Evolutionary conservation across 768 basidiomycete species (phyloP), one percentile per base, ranked within the genome.

Genomic region (Rhizopogon vinicolor): DNA sequence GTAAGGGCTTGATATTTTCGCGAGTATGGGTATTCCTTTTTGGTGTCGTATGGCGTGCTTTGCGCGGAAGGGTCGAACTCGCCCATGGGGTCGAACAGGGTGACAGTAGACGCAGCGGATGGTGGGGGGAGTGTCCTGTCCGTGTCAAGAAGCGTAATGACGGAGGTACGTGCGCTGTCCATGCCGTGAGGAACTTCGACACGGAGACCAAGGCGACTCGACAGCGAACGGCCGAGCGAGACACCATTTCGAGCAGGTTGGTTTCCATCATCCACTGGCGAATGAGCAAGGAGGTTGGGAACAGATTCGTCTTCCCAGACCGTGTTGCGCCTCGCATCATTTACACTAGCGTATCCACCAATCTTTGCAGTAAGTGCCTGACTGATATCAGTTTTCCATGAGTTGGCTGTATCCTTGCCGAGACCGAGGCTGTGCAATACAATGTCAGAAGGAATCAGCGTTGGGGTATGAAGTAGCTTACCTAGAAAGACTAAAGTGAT

Each of bases 401-500:
- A 74, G 44, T 82, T 79, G 10, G 79, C 58, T 16, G 79, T 80
- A 54, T 83, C 83, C 64, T 81, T 84, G 42, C 82, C 81, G 39
- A 89, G 80, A 58, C 82, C 74, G 29, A 88, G 75, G 58, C 86
- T 89, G 54, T n/a, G 46, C 54, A 19, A 19, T 22, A 12, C 19
- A 60, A 58, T 58, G 39, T 52, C 33, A 44, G 44, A 49, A 28
- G 22, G 52, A 29, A 58, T 40, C 22, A 41, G 25, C 25, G 25
- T 13, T 51, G 8, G 18, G 41, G 14, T 6, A 42, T 25, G 28
- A 44, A 7, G 12, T 61, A 59, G 60, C 76, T 51, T 68, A 85
- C 85, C 85, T 87, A 1, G 86, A 84, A 54, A 88, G 72, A 72
- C 86, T 86, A 68, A 81, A 81, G 60, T 85, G 84, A 49, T 83